A percentile compares a stretch with the other conserved stretches of the same genome.
Conservation (phyloP, 1,139 yeast species). For the Nakaseomyces uthaithaninus region DNA sequence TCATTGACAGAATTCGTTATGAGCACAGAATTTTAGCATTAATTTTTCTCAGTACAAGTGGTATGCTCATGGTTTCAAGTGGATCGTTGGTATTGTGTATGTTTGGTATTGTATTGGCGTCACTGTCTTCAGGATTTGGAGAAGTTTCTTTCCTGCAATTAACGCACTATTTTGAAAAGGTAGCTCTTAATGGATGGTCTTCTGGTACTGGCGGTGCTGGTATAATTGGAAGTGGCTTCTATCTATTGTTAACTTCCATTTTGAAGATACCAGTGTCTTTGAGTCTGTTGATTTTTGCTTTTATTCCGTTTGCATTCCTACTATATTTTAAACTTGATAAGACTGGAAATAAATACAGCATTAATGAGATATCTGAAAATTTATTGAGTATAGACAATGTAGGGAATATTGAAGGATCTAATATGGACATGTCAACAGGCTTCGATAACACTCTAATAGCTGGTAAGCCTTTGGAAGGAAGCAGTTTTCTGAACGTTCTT, state of each 20-base stretch:
- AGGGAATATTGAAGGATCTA: too few relatives aligned
- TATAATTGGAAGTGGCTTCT: constrained; percentile 61
- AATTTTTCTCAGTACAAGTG: constrained; percentile 54
- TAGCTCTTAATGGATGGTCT: constrained; percentile 76
- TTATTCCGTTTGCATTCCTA: constrained; percentile 43
- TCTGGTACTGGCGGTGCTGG: constrained; percentile 98
- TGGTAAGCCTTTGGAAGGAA: background rate
- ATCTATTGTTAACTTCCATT: constrained; percentile 49
- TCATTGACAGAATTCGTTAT: constrained; percentile 60
- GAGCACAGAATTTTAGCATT: constrained; percentile 44
- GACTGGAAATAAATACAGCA: background rate
- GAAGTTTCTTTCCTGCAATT: constrained; percentile 81
- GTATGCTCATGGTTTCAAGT: constrained; percentile 67
- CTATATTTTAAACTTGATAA: constrained; percentile 33
- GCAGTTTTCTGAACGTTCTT: constrained; percentile 11
- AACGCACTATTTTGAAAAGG: constrained; percentile 57
- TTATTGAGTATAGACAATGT: too few relatives aligned
- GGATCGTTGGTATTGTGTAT: constrained; percentile 36
- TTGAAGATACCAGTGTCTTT: constrained; percentile 39
- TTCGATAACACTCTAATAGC: background rate
- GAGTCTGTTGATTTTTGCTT: constrained; percentile 42
- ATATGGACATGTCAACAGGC: too few relatives aligned
- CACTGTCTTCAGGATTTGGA: constrained; percentile 81
- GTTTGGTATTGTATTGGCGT: constrained; percentile 72
- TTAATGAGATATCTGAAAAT: too few relatives aligned